Evolutionary conservation across 2,329 filamentous ascomycete species (phyloP).

Genomic region (Talaromyces rugulosus): DNA sequence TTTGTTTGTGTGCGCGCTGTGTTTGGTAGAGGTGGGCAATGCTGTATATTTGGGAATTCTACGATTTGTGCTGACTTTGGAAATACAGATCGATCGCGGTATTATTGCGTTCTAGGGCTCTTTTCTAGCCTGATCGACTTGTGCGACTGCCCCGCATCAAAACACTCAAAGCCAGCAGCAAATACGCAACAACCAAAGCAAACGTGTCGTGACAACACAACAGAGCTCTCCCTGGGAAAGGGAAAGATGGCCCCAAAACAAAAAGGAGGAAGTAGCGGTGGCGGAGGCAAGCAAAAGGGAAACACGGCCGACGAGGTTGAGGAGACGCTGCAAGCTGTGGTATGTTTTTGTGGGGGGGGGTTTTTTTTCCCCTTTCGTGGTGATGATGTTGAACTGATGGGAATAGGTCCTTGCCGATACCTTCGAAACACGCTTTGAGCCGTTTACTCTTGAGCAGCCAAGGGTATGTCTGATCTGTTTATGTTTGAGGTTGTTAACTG

Average conservation of each 20-base stretch:
- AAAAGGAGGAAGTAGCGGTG: slow-evolving; percentile 20
- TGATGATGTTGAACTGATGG: neutral
- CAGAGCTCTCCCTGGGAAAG: neutral
- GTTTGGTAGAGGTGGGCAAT: neutral
- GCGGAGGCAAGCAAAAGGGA: slow-evolving; percentile 27
- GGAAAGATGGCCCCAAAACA: slow-evolving; percentile 31
- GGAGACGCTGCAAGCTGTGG: slow-evolving; percentile 60
- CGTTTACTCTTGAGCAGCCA: slow-evolving; percentile 83
- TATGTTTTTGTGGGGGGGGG: slow-evolving; percentile 38
- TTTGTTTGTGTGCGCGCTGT: neutral
- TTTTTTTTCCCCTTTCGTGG: neutral
- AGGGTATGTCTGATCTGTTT: slow-evolving; percentile 56
- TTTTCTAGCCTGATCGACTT: neutral
- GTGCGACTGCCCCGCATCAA: neutral
- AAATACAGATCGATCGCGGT: neutral
- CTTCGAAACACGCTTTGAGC: slow-evolving; percentile 86
- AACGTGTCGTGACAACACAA: neutral
- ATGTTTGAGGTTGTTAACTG: neutral
- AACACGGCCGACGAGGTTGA: slow-evolving; percentile 55
- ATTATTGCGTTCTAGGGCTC: neutral
- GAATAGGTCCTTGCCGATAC: slow-evolving; percentile 81
- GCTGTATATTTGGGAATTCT: neutral
- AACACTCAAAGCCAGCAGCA: neutral
- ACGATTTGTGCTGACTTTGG: neutral
- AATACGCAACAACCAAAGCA: neutral